Evolutionary conservation across 208 protist genomes (phyloP).

Genomic region (Wallacemonas sp.): DNA sequence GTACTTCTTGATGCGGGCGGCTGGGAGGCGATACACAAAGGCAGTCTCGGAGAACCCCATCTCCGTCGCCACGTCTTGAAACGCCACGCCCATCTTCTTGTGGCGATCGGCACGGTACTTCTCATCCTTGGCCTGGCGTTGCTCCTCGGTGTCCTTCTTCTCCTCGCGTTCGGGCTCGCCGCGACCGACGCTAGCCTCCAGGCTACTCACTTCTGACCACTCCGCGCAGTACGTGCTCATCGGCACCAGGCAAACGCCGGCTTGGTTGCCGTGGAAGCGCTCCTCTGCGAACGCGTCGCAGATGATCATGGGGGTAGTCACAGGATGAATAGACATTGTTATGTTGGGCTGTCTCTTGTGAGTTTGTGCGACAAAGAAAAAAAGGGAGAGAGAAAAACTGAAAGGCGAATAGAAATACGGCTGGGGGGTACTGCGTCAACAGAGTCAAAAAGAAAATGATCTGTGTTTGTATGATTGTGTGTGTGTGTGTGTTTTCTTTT

Average conservation of each 20-base stretch:
- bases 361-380: background rate
- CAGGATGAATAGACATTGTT: constrained; percentile 10
- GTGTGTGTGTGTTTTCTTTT: too few species aligned
- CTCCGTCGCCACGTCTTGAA: constrained; percentile 58
- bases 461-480: background rate
- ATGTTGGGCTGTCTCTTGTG: too few species aligned
- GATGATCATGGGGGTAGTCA: constrained; percentile 52
- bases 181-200: constrained; percentile 59
- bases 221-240: constrained; percentile 53
- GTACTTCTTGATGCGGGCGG: constrained; percentile 37
- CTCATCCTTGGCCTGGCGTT: constrained; percentile 38
- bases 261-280: constrained; percentile 67
- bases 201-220: constrained; percentile 44
- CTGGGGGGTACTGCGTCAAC: too few species aligned
- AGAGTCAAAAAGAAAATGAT: too few species aligned
- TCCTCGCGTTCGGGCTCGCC: constrained; percentile 41
- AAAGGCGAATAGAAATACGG: too few species aligned
- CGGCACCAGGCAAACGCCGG: constrained; percentile 60
- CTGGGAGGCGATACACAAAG: constrained; percentile 71
- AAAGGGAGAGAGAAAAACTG: too few species aligned
- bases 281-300: constrained; percentile 65
- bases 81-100: constrained; percentile 40
- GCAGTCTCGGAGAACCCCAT: constrained; percentile 67
- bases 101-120: constrained; percentile 53
- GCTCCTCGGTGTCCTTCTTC: constrained; percentile 32